These are phyloP conservation scores for Hyphodiscus sp. DNA, from an alignment of 2,329 filamentous ascomycete genomes.

Conservation along the genomic window DNA sequence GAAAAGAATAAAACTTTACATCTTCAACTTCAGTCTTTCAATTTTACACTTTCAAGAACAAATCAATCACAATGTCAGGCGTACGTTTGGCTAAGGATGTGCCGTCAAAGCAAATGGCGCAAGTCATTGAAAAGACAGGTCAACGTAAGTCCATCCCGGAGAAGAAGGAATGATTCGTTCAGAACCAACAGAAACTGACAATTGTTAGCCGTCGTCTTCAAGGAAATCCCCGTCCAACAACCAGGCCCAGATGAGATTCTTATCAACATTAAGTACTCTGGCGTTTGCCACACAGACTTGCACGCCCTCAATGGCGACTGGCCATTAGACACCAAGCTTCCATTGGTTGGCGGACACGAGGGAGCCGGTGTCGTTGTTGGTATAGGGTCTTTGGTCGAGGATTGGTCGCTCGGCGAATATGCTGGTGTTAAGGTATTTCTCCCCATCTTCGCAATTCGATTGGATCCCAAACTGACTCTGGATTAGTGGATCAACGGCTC, in stretches of 20 bases:
- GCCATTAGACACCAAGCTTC: slow-evolving; percentile 76
- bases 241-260: slow-evolving; percentile 88
- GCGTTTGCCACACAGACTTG: slow-evolving; percentile 85
- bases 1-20: not conserved
- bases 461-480: slow-evolving; percentile 3
- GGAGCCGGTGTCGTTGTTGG: slow-evolving; percentile 80
- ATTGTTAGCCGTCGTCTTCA: slow-evolving; percentile 55
- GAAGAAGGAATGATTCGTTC: not conserved
- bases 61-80: not conserved
- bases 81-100: slow-evolving; percentile 40
- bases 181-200: slow-evolving; percentile 10
- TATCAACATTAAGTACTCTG: slow-evolving; percentile 83
- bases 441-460: not conserved
- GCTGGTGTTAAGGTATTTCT: slow-evolving; percentile 64
- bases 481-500: slow-evolving; percentile 78
- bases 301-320: slow-evolving; percentile 84
- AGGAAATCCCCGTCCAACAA: slow-evolving; percentile 73
- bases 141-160: slow-evolving; percentile 45
- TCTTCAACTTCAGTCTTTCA: not conserved
- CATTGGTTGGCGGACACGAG: slow-evolving; percentile 76
- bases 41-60: not conserved
- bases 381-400: slow-evolving; percentile 67
- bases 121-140: slow-evolving; percentile 78
- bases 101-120: slow-evolving; percentile 83
- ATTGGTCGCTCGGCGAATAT: slow-evolving; percentile 75